These are phyloP conservation scores for Sarocladiaceae sp. DNA, from an alignment of 2,329 filamentous ascomycete genomes.

Conservation along the genomic window DNA sequence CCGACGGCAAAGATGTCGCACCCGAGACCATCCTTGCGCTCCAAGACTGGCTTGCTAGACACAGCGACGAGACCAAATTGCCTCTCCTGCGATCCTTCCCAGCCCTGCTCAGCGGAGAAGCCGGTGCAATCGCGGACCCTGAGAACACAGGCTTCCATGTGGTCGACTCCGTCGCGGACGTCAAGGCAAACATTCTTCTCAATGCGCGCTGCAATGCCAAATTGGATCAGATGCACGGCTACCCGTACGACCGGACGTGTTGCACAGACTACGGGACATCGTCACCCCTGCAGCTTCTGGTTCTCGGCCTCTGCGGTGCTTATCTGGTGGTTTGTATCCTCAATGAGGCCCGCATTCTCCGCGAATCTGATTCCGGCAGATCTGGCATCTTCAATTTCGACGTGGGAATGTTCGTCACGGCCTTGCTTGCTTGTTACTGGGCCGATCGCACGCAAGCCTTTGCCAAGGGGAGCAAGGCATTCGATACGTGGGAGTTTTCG, in stretches of 20 bases:
- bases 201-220: slow-evolving; percentile 48
- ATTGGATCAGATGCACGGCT: slow-evolving; percentile 24
- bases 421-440: slow-evolving; percentile 22
- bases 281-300: slow-evolving; percentile 18
- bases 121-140: slow-evolving; percentile 17
- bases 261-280: slow-evolving; percentile 40
- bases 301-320: slow-evolving; percentile 17
- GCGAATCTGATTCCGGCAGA: slow-evolving; percentile 13
- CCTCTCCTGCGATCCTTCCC: slow-evolving; percentile 18
- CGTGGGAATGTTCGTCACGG: slow-evolving; percentile 20
- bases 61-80: slow-evolving; percentile 15
- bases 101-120: slow-evolving; percentile 9
- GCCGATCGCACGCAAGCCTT: slow-evolving; percentile 24
- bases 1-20: slow-evolving; percentile 12
- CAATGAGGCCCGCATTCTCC: slow-evolving; percentile 15
- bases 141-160: slow-evolving; percentile 25
- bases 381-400: slow-evolving; percentile 18
- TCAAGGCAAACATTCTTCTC: slow-evolving; percentile 40
- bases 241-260: slow-evolving; percentile 46
- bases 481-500: slow-evolving; percentile 16
- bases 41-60: slow-evolving; percentile 14
- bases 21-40: slow-evolving; percentile 18
- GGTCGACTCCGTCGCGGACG: slow-evolving; percentile 22
- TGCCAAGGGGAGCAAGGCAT: slow-evolving; percentile 22
- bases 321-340: slow-evolving; percentile 17